Evolutionary conservation across 2,329 filamentous ascomycete genomes (phyloP).

Genomic region (Calonectria pteridis): DNA sequence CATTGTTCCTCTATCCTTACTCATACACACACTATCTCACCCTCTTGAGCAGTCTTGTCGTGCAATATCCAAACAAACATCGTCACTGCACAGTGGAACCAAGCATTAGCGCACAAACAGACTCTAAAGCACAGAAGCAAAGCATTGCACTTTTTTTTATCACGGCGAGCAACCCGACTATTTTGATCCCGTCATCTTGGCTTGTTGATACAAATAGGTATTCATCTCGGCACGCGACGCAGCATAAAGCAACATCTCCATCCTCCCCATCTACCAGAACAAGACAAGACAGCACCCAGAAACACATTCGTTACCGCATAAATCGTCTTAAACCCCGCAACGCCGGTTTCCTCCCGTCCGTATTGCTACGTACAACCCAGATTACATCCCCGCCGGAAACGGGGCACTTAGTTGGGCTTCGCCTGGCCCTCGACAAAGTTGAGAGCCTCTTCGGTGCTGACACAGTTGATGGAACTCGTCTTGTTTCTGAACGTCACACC

Average conservation of each 20-base stretch:
- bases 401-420: conserved; percentile 45
- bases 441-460: conserved; percentile 86
- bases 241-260: conserved; percentile 29
- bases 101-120: not conserved
- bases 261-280: conserved; percentile 29
- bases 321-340: conserved; percentile 43
- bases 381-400: conserved; percentile 21
- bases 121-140: not conserved
- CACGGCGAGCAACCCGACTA: not conserved
- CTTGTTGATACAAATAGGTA: conserved; percentile 32
- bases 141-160: not conserved
- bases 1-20: not conserved
- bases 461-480: conserved; percentile 93
- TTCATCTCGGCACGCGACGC: conserved; percentile 30
- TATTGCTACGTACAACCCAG: conserved; percentile 37
- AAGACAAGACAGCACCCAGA: conserved; percentile 30
- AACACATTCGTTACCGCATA: conserved; percentile 42
- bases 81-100: not conserved
- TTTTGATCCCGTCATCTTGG: conserved; percentile 18
- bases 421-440: conserved; percentile 92
- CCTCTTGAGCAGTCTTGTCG: not conserved
- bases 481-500: conserved; percentile 95
- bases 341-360: conserved; percentile 39
- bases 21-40: not conserved
- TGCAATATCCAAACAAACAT: not conserved